Base-by-base conservation (phyloP, 2,329 filamentous ascomycete genomes). In the Ampelomyces quisqualis region DNA sequence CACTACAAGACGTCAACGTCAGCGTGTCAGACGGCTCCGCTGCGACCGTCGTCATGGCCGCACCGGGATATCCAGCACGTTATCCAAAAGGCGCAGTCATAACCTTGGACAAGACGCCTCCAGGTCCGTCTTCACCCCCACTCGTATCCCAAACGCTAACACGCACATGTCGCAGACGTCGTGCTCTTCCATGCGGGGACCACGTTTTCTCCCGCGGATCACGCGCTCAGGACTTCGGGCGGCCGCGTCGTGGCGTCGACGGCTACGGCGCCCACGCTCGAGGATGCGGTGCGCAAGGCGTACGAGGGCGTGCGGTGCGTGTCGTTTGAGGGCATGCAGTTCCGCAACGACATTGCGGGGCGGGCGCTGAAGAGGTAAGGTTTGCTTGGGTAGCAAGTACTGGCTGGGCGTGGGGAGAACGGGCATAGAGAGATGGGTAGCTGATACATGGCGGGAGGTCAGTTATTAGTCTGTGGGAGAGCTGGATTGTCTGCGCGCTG, bases 171-270 rank as follows among this genome's bases (percentile, higher is more conserved):
- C n/a, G 26, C 15, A 76, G 46, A 85, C 80, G 48, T 82, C 3
- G 64, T 86, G 48, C 81, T 96, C 48, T 98, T 98, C 80, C 93
- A 98, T 64, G 93, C 93, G 4, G 93, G 93, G 19, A 98, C 93
- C 2, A 77, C 77, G 26, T 73, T 79, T 7, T 73, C 20, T 7
- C 14, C 11, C 15, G 14, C 74, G 14, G 77, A 81, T 23, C 74
- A 72, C 13, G 75, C 82, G 48, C 75, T 97, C 14, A 78, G 83
- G 60, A 91, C 89, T 0, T 79, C 86, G 0, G 93, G 93, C 32
- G 93, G 93, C 1, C 84, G 93, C 42, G 93, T 98, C 22, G 95
- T 98, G 62, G 90, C 91, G 11, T 84, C 89, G n/a, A 95, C 88
- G 24, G 87, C 90, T 1, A 86, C 84, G 2, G 86, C 82, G 1